A percentile compares a stretch with the other conserved stretches of the same genome.
Conservation (phyloP, 306 rosid genomes). For the Aeschynomene evenia region DNA sequence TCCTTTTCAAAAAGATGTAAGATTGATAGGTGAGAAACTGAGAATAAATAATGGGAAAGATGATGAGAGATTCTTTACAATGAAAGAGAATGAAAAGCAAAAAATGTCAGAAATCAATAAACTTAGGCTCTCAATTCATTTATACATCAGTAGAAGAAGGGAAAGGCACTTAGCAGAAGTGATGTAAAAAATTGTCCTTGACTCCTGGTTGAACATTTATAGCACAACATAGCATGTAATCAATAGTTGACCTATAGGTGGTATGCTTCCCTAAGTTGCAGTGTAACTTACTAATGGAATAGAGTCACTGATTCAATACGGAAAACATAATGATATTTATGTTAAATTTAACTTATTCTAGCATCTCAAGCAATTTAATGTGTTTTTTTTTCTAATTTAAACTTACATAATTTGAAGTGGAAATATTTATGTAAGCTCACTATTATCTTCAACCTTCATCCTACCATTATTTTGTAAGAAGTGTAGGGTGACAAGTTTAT, state of each 20-base stretch:
- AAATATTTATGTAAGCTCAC: too few species aligned
- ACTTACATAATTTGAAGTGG: too few species aligned
- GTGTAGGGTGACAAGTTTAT: too few species aligned
- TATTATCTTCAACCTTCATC: too few species aligned
- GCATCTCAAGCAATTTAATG: too few species aligned
- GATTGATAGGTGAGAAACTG: neutral
- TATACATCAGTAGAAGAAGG: neutral
- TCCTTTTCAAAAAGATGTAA: neutral
- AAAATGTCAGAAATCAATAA: neutral
- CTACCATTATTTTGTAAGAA: neutral
- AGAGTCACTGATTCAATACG: too few species aligned
- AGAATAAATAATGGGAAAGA: neutral
- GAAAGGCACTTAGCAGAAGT: constrained; percentile 7
- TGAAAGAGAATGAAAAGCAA: neutral
- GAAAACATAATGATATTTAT: too few species aligned
- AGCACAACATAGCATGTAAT: neutral
- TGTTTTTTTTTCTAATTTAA: too few species aligned
- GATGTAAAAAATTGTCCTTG: constrained; percentile 9
- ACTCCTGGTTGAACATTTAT: neutral
- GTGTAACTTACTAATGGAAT: too few species aligned
- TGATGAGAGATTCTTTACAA: neutral
- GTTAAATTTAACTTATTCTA: too few species aligned
- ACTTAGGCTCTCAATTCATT: neutral
- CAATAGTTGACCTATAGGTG: too few species aligned
- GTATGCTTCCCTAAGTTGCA: too few species aligned